phyloP scores from a whole-genome alignment of 495 filamentous ascomycete species.

The Tuber calosporum region DNA sequence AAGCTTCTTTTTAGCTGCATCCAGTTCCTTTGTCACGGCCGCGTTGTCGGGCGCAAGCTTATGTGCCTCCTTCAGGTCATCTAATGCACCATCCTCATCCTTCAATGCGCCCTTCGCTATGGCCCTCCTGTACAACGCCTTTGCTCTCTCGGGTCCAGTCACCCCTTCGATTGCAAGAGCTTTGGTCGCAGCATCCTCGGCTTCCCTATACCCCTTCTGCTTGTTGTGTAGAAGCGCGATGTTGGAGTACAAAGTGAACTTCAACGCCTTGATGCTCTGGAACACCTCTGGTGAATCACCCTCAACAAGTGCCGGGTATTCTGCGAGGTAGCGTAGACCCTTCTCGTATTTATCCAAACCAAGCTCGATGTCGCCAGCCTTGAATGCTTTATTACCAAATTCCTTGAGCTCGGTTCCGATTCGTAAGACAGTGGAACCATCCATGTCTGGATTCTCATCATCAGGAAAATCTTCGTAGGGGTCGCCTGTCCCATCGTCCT shows the following conservation, averaged over 20 bases:
- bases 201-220: conserved; percentile 62
- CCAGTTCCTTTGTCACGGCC: conserved; percentile 66
- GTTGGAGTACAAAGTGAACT: conserved; percentile 72
- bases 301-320: conserved; percentile 65
- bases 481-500: conserved; percentile 75
- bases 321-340: conserved; percentile 86
- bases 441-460: conserved; percentile 59
- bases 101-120: conserved; percentile 64
- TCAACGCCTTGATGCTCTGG: conserved; percentile 60
- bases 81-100: conserved; percentile 76
- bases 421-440: conserved; percentile 60
- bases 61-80: conserved; percentile 67
- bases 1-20: conserved; percentile 64
- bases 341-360: conserved; percentile 96
- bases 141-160: conserved; percentile 67
- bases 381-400: conserved; percentile 88
- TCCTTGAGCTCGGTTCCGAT: conserved; percentile 86
- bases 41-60: conserved; percentile 70
- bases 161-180: conserved; percentile 59
- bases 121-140: conserved; percentile 78
- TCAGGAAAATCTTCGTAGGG: conserved; percentile 94
- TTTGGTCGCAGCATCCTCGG: conserved; percentile 59
- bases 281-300: conserved; percentile 61
- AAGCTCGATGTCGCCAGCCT: conserved; percentile 58
- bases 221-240: conserved; percentile 74